phyloP scores from a whole-genome alignment of 768 basidiomycete genomes.

The Kwoniella europaea region DNA sequence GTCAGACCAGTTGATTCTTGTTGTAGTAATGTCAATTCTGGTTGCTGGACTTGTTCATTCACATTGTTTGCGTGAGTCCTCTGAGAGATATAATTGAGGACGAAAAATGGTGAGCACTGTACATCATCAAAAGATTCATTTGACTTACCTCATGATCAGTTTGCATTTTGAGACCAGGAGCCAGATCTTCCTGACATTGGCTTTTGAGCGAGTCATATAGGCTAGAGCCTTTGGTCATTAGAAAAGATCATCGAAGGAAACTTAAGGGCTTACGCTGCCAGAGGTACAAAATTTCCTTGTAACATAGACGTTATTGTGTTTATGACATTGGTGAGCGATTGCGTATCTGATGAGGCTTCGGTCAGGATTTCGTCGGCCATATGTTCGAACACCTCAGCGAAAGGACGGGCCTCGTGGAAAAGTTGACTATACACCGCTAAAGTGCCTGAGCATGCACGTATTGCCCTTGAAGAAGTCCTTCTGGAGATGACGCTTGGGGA shows the following conservation, averaged over 20 bases:
- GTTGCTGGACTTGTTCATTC: no score
- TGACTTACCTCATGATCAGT: background rate
- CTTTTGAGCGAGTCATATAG: conserved; percentile 3
- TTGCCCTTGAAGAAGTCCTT: conserved; percentile 10
- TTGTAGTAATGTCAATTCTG: background rate
- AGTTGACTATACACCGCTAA: conserved; percentile 17
- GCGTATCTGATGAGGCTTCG: background rate
- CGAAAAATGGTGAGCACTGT: no score
- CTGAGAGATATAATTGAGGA: no score
- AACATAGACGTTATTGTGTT: conserved; percentile 7
- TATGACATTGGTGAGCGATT: background rate
- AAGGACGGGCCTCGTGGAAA: conserved; percentile 12
- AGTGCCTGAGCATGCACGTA: conserved; percentile 18
- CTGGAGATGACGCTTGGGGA: conserved; percentile 8
- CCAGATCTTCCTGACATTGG: background rate
- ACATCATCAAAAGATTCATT: no score
- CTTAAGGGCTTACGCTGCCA: conserved; percentile 2
- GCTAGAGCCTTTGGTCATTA: background rate
- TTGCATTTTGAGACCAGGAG: background rate
- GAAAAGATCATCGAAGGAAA: background rate
- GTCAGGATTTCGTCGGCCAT: conserved; percentile 17
- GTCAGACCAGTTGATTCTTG: background rate
- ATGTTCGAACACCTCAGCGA: conserved; percentile 13
- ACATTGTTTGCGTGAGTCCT: no score
- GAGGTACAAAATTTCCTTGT: conserved; percentile 6